phyloP scores from a whole-genome alignment of 768 basidiomycete species.

The Leccinum sublutescens region DNA sequence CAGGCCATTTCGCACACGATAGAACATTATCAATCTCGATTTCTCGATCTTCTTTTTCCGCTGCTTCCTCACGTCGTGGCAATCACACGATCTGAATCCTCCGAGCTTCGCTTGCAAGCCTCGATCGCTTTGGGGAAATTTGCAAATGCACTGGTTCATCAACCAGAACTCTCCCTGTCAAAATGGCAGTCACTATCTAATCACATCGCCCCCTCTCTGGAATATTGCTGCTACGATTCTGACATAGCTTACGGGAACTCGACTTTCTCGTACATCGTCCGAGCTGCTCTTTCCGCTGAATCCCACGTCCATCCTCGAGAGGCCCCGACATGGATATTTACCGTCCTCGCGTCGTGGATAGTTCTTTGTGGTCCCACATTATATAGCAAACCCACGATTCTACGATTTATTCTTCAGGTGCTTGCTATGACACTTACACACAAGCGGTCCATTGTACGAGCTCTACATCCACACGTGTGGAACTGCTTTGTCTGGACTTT shows the following conservation, averaged over 20 bases:
- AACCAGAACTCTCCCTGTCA: constrained; percentile 31
- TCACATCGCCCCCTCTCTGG: constrained; percentile 27
- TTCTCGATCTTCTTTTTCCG: constrained; percentile 20
- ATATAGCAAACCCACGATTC: constrained; percentile 38
- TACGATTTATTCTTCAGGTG: constrained; percentile 39
- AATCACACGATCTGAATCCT: constrained; percentile 14
- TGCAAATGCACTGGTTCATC: constrained; percentile 29
- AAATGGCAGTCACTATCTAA: constrained; percentile 28
- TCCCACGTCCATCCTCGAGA: constrained; percentile 18
- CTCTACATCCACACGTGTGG: constrained; percentile 49
- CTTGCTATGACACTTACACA: constrained; percentile 36
- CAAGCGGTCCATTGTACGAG: constrained; percentile 34
- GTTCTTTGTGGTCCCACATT: constrained; percentile 44
- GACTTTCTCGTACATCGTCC: constrained; percentile 29
- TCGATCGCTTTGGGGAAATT: constrained; percentile 24
- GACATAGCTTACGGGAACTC: not conserved
- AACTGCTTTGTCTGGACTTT: constrained; percentile 57
- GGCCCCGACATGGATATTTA: constrained; percentile 44
- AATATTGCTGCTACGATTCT: constrained; percentile 14
- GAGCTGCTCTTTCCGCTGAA: constrained; percentile 26
- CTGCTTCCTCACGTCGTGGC: constrained; percentile 23
- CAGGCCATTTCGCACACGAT: constrained; percentile 28
- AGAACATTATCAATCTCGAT: constrained; percentile 12
- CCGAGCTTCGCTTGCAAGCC: constrained; percentile 21
- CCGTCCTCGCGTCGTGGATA: constrained; percentile 45